Evolutionary conservation across 2,329 filamentous ascomycete genomes (phyloP), one percentile per base, ranked within the genome.

Genomic region (Fusarium avenaceum): DNA sequence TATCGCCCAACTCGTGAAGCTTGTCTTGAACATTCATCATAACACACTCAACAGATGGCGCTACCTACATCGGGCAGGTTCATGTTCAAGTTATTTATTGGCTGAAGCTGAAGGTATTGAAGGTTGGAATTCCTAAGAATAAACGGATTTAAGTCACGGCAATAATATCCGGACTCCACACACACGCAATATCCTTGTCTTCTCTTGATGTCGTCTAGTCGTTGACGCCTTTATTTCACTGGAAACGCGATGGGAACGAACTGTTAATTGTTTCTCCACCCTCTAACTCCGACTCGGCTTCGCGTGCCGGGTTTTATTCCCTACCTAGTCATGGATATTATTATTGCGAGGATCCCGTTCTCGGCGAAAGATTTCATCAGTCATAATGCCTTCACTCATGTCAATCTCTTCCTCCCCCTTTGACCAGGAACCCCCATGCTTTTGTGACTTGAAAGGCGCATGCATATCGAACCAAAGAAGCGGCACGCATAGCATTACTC

Each of bases 91-190:
- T 26, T 57, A 61, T 65, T 53, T 57, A 61, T 65, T 53, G 53
- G 54, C 28, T 30, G 10, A 30, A 30, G 10, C 28, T 30, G 10
- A 30, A 30, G 28, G 28, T 5, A 10, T 30, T 30, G 28, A 13
- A 30, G 11, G 10, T 30, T 26, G 26, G 3, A 30, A 24, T 24
- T 24, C 28, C 10, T 65, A 65, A 65, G 52, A 52, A 32, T 19
- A 19, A 13, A 65, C 72, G 72, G 72, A 65, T 54, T 63, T 73
- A 68, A 52, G 53, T 67, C 39, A 57, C 66, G 70, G 65, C 50
- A 74, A 70, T 72, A 69, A 72, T 60, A 45, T 50, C 28, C 22
- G 15, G 50, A 65, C 59, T 67, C 69, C 71, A 71, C 69, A 60
- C 53, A n/a, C 60, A 56, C 45, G 8, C 33, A 35, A 17, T 17